phyloP scores from a whole-genome alignment of 192 early-diverging fungal species.

The Coemansia nantahalensis region DNA sequence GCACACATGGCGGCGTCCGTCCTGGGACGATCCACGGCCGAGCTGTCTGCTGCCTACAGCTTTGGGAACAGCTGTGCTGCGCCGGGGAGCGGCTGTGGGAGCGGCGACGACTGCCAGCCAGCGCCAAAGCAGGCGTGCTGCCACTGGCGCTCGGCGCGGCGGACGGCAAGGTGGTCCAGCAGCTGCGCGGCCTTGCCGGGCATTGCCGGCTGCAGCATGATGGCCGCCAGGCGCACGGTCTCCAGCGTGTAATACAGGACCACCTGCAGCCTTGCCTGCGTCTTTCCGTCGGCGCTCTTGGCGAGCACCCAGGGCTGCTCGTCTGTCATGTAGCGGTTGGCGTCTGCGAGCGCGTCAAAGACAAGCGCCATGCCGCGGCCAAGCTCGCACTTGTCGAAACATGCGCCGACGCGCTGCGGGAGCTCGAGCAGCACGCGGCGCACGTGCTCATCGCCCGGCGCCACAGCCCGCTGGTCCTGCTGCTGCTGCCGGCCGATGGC shows the following conservation, averaged over 20 bases:
- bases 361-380: conserved; percentile 58
- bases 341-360: conserved; percentile 62
- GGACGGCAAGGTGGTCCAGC: conserved; percentile 64
- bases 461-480: not conserved
- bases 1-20: too few species aligned
- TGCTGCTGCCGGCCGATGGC: conserved; percentile 13
- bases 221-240: conserved; percentile 65
- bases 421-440: conserved; percentile 19
- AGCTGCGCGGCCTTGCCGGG: conserved; percentile 69
- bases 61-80: conserved; percentile 34
- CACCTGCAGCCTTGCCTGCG: conserved; percentile 53
- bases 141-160: conserved; percentile 59
- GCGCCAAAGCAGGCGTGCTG: conserved; percentile 55
- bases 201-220: conserved; percentile 84
- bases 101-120: conserved; percentile 54
- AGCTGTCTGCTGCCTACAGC: too few species aligned
- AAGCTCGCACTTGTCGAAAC: conserved; percentile 62
- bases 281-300: conserved; percentile 42
- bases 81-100: not conserved
- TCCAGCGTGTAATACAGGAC: conserved; percentile 77
- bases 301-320: conserved; percentile 80
- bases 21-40: too few species aligned
- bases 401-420: conserved; percentile 22
- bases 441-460: not conserved
- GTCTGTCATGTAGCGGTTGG: conserved; percentile 71